A percentile compares a stretch with the other conserved stretches of the same genome.
These are phyloP conservation scores for Trichoderma guizhouense DNA, from an alignment of 2,329 filamentous ascomycete species.

Conservation along the genomic window DNA sequence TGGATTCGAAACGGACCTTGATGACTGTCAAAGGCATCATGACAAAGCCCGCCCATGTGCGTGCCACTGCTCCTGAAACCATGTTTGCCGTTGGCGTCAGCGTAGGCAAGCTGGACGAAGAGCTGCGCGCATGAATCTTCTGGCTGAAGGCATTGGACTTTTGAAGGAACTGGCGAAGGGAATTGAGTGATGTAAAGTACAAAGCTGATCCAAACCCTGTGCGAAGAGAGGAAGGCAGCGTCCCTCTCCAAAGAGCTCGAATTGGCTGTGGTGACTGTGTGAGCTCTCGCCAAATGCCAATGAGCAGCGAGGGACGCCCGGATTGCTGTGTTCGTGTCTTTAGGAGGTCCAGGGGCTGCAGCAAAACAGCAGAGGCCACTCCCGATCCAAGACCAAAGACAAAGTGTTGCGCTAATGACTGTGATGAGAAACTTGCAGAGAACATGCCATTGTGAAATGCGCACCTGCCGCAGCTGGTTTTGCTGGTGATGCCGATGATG, in stretches of 20 bases:
- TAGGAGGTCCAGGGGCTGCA: slow-evolving; percentile 92
- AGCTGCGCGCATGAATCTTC: slow-evolving; percentile 24
- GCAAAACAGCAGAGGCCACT: slow-evolving; percentile 79
- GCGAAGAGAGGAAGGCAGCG: slow-evolving; percentile 84
- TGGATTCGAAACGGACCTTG: slow-evolving; percentile 94
- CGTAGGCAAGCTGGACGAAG: slow-evolving; percentile 73
- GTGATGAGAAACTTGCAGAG: slow-evolving; percentile 10
- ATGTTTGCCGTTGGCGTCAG: slow-evolving; percentile 84
- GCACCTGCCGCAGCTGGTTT: slow-evolving; percentile 11
- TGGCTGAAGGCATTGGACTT: slow-evolving; percentile 26
- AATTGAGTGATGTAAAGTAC: slow-evolving; percentile 88
- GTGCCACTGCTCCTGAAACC: slow-evolving; percentile 75
- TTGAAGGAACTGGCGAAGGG: slow-evolving; percentile 65
- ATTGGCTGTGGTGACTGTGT: slow-evolving; percentile 60
- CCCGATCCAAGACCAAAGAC: slow-evolving; percentile 83
- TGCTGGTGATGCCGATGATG: background rate
- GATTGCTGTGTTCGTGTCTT: slow-evolving; percentile 96
- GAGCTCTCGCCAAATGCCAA: slow-evolving; percentile 30
- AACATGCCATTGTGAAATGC: background rate
- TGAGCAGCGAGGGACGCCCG: slow-evolving; percentile 60
- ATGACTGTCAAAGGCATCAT: slow-evolving; percentile 96
- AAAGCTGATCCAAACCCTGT: slow-evolving; percentile 91
- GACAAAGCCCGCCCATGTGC: slow-evolving; percentile 81
- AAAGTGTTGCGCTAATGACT: slow-evolving; percentile 71
- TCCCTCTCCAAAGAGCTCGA: slow-evolving; percentile 83